Evolutionary conservation across 352 stramenopile species (phyloP).

Genomic region (Elongisporangium anandrum): DNA sequence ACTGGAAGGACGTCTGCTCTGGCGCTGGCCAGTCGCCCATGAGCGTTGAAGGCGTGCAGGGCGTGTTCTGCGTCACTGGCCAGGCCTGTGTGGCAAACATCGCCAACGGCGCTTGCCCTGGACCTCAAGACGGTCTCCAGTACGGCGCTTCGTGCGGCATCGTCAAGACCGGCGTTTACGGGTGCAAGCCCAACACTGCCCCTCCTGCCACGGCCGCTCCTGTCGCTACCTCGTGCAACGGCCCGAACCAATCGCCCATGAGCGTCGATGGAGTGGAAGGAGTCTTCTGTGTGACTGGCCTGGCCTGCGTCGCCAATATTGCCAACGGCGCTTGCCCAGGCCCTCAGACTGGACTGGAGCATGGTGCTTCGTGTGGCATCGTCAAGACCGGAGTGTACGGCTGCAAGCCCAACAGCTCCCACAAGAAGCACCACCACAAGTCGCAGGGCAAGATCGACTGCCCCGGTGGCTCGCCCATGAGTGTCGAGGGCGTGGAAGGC

Average conservation of each 20-base stretch:
- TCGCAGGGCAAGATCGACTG: too few species aligned
- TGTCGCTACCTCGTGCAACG: neutral
- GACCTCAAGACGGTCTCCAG: constrained; percentile 8
- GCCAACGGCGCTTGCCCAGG: constrained; percentile 8
- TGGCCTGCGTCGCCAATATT: constrained; percentile 10
- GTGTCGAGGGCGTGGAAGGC: constrained; percentile 23
- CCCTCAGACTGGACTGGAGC: constrained; percentile 5
- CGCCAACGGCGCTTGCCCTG: constrained; percentile 7
- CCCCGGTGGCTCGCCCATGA: constrained; percentile 11
- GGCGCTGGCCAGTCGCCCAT: constrained; percentile 6
- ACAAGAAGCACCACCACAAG: constrained; percentile 1
- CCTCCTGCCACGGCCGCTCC: constrained; percentile 1
- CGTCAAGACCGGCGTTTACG: constrained; percentile 26
- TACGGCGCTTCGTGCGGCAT: constrained; percentile 27
- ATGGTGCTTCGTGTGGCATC: neutral
- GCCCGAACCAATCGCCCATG: constrained; percentile 6
- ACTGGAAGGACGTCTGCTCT: constrained; percentile 1
- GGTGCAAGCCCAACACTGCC: constrained; percentile 20
- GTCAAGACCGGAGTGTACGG: neutral
- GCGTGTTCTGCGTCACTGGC: constrained; percentile 9
- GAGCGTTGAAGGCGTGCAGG: constrained; percentile 12
- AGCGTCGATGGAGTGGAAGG: constrained; percentile 12
- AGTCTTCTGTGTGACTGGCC: constrained; percentile 9
- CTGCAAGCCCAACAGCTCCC: neutral
- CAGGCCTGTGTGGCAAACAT: constrained; percentile 11